These are phyloP conservation scores for Stagonosporopsis vannaccii DNA, from an alignment of 2,329 filamentous ascomycete species.

Conservation along the genomic window DNA sequence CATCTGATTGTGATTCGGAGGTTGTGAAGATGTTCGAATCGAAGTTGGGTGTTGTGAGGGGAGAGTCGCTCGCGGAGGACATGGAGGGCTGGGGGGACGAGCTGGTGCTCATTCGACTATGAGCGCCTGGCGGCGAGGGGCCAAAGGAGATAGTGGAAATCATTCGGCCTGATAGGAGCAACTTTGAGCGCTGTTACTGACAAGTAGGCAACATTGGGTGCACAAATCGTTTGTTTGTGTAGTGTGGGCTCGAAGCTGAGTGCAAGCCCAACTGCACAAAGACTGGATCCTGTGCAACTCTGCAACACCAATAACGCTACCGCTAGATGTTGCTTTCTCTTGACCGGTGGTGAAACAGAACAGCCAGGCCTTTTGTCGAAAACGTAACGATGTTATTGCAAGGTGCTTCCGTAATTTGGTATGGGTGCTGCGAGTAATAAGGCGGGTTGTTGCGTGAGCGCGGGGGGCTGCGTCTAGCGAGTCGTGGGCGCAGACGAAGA, in stretches of 20 bases:
- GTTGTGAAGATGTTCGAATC: slow-evolving; percentile 33
- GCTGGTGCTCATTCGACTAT: slow-evolving; percentile 49
- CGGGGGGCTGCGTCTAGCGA: slow-evolving; percentile 47
- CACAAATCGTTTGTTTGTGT: slow-evolving; percentile 11
- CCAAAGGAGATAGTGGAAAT: slow-evolving; percentile 46
- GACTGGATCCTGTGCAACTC: slow-evolving; percentile 13
- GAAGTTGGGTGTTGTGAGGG: slow-evolving; percentile 47
- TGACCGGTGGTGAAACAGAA: slow-evolving; percentile 20
- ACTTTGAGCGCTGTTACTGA: slow-evolving; percentile 28
- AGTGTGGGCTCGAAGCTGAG: slow-evolving; percentile 2
- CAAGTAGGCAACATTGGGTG: slow-evolving; percentile 38
- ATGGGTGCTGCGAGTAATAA: slow-evolving; percentile 41
- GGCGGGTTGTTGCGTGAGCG: slow-evolving; percentile 41
- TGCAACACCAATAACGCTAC: slow-evolving; percentile 6
- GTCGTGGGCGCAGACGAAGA: slow-evolving; percentile 36
- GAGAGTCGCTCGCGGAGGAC: slow-evolving; percentile 51
- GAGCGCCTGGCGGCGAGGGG: slow-evolving; percentile 43
- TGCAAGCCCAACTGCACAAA: slow-evolving; percentile 4
- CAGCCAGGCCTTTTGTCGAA: slow-evolving; percentile 17
- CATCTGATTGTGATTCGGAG: slow-evolving; percentile 37
- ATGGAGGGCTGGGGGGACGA: slow-evolving; percentile 51
- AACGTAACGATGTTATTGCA: slow-evolving; percentile 22
- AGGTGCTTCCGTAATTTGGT: slow-evolving; percentile 34
- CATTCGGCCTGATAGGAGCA: slow-evolving; percentile 40
- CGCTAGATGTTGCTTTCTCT: not conserved